Base-by-base conservation (phyloP, 345 rosid species). In the Aquilaria yunnanensis region DNA sequence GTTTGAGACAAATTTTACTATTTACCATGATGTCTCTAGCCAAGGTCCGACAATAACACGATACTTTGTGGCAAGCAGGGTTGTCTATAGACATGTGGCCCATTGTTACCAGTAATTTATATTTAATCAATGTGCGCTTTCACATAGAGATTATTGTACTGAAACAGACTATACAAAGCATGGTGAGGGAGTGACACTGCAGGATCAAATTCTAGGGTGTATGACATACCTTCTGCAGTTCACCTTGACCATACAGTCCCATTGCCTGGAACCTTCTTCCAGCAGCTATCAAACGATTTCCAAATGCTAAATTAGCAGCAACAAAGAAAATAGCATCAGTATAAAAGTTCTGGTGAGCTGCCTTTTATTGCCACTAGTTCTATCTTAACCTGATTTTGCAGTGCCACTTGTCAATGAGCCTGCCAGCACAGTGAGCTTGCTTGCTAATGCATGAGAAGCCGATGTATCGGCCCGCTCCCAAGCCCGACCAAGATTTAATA, bases 221-320 rank as follows among this genome's bases (percentile, higher is more conserved):
- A 31, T 34, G 60, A 64, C 41, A 34, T 82, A 92, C 98, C 97
- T 83, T 84, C 58, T 81, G 88, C 60, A 87, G 69, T 75, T 93
- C 98, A 64, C 98, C 98, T 76, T 86, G 79, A 68, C 96, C 96
- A 72, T 84, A 89, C 76, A 81, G 97, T 70, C 98, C 98, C 93
- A 89, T 89, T 52, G 92, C 76, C 47, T 81, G 85, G 71, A 89
- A 93, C 77, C 94, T 87, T 77, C 81, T 87, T 55, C 98, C 98
- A 47, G 94, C 80, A 65, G 94, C 72, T 62, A 83, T 12, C 65
- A 93, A 71, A 62, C 98, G 97, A 74, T 70, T 85, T 52, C 98
- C 98, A 58, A 90, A 68, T 66, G 96, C 98, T 89, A 76, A 76
- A 78, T 60, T 69, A 73, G 58, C 69, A 69, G 65, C 77, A 45